Evolutionary conservation across 768 basidiomycete species (phyloP).

Genomic region (Mrakia hoshinonis): DNA sequence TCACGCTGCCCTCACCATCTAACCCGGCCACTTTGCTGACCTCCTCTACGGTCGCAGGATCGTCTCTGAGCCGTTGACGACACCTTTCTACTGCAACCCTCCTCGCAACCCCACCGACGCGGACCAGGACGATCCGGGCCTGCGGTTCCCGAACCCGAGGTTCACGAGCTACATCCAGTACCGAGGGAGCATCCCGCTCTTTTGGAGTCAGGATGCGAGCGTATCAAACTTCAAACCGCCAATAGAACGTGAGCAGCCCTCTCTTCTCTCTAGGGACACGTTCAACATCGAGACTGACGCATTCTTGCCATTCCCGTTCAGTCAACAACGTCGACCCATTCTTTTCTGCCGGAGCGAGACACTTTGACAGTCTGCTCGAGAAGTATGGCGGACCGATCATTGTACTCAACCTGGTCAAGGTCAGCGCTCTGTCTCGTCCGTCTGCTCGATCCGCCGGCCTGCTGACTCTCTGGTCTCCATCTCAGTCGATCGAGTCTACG

Average conservation of each 20-base stretch:
- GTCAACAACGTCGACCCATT: constrained; percentile 92
- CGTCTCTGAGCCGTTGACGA: constrained; percentile 78
- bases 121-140: neutral
- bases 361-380: constrained; percentile 82
- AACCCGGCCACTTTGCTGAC: neutral
- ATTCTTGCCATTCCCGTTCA: constrained; percentile 36
- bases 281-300: neutral
- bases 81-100: constrained; percentile 72
- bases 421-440: constrained; percentile 40
- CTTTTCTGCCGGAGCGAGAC: constrained; percentile 81
- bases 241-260: constrained; percentile 75
- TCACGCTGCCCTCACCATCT: neutral
- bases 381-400: constrained; percentile 84
- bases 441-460: neutral
- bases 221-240: constrained; percentile 88
- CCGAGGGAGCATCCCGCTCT: constrained; percentile 68
- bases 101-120: constrained; percentile 31
- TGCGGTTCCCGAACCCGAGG: constrained; percentile 49
- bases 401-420: constrained; percentile 90
- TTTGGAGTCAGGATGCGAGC: constrained; percentile 90
- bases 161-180: constrained; percentile 93
- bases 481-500: constrained; percentile 45
- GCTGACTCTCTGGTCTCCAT: neutral
- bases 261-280: neutral
- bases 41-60: constrained; percentile 43